Conservation (phyloP, 192 early-diverging fungal genomes). For the Rhizophagus sp. region DNA sequence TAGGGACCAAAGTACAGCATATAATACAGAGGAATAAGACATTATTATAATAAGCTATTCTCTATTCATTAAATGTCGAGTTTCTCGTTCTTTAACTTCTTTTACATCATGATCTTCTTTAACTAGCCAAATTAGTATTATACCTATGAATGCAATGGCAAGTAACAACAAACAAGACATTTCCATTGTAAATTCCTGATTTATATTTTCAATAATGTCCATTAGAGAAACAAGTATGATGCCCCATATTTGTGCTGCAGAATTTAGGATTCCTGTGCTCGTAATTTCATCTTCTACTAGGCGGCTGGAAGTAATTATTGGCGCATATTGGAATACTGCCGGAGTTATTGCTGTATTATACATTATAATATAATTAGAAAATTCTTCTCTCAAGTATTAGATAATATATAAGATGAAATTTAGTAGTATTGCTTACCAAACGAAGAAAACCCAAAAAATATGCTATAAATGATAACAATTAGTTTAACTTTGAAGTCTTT, state of each 20-base stretch:
- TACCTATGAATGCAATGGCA: not conserved
- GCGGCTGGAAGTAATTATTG: slow-evolving; percentile 36
- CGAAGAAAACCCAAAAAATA: slow-evolving; percentile 9
- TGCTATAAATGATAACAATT: not conserved
- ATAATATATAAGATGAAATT: not conserved
- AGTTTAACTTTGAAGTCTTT: not conserved
- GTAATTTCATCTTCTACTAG: slow-evolving; percentile 35
- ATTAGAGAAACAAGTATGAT: slow-evolving; percentile 38
- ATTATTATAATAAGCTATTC: not conserved
- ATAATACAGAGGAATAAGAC: not conserved
- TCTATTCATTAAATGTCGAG: not conserved
- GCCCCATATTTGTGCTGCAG: slow-evolving; percentile 38
- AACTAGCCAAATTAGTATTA: not conserved
- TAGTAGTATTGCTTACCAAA: slow-evolving; percentile 34
- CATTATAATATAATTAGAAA: not conserved
- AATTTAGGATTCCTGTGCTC: slow-evolving; percentile 42
- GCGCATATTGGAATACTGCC: slow-evolving; percentile 44
- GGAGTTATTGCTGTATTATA: slow-evolving; percentile 39
- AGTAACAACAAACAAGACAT: slow-evolving; percentile 26
- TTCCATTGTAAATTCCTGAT: slow-evolving; percentile 41
- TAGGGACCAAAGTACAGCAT: slow-evolving; percentile 33
- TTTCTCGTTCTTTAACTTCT: not conserved
- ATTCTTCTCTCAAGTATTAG: not conserved
- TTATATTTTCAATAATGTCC: slow-evolving; percentile 37
- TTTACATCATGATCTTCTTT: not conserved